phyloP scores from a whole-genome alignment of 768 basidiomycete species.

The Pleurotus tuoliensis region DNA sequence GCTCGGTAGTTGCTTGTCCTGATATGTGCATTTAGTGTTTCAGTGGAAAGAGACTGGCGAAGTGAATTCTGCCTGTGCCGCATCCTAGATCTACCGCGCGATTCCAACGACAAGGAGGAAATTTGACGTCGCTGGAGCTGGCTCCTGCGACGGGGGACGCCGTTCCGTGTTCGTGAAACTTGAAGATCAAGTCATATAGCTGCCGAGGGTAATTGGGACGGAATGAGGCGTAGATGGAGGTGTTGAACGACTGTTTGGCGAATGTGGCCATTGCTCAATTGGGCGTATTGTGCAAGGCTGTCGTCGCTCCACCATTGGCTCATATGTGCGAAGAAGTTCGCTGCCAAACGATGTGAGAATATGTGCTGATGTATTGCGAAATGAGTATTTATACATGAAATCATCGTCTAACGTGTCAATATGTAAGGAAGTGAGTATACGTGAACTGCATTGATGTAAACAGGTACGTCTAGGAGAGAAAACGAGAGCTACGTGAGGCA shows the following conservation, averaged over 20 bases:
- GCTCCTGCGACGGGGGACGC: constrained; percentile 12
- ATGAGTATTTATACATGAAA: neutral
- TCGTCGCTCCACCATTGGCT: neutral
- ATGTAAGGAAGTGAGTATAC: neutral
- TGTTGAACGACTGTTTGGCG: constrained; percentile 65
- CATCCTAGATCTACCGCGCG: constrained; percentile 76
- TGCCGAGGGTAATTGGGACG: constrained; percentile 71
- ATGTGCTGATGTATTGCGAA: neutral
- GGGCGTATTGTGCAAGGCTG: too few relatives aligned
- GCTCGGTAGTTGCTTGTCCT: constrained; percentile 70
- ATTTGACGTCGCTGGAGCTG: constrained; percentile 1
- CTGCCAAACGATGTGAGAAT: neutral
- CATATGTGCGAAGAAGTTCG: neutral
- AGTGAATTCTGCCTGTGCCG: constrained; percentile 62
- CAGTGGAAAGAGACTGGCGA: neutral
- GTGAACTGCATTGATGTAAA: neutral
- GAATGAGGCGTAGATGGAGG: constrained; percentile 59
- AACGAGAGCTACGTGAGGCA: neutral
- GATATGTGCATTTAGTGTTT: neutral
- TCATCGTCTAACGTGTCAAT: neutral
- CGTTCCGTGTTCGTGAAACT: constrained; percentile 41
- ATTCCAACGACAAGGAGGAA: constrained; percentile 36
- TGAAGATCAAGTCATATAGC: constrained; percentile 60
- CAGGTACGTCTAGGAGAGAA: neutral
- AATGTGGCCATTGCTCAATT: constrained; percentile 66